Conservation (phyloP, 2,329 filamentous ascomycete genomes). For the Cercospora citrullina region DNA sequence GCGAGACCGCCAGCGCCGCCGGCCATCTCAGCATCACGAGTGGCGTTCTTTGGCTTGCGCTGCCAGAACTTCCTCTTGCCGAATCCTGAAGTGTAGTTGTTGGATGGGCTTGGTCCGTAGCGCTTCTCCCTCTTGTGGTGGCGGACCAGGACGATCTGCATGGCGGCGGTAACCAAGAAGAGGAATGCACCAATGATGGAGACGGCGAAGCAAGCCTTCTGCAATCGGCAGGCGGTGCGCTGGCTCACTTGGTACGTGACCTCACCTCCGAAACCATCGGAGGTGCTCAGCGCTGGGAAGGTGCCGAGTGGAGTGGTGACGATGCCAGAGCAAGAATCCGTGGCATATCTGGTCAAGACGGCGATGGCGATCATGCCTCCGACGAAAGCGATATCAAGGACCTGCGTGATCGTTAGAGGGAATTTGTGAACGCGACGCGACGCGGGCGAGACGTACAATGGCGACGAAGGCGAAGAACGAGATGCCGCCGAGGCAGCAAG, state of each 20-base stretch:
- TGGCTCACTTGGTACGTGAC: conserved; percentile 50
- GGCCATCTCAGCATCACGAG: conserved; percentile 48
- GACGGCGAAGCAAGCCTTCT: conserved; percentile 75
- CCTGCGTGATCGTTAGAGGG: conserved; percentile 2
- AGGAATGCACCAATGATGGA: conserved; percentile 76
- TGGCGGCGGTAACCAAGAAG: conserved; percentile 70
- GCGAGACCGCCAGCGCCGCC: conserved; percentile 35
- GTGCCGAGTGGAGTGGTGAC: conserved; percentile 69
- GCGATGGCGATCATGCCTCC: conserved; percentile 82
- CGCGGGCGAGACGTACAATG: conserved; percentile 44
- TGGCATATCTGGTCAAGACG: conserved; percentile 68
- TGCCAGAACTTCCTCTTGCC: conserved; percentile 43
- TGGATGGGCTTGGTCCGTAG: conserved; percentile 64
- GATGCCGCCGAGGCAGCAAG: conserved; percentile 77
- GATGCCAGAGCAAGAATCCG: conserved; percentile 62
- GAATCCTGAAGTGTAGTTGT: conserved; percentile 66
- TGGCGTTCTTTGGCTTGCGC: conserved; percentile 39
- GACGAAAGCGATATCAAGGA: conserved; percentile 75
- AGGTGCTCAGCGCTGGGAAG: conserved; percentile 55
- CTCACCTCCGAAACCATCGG: conserved; percentile 52
- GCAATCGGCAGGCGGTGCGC: conserved; percentile 68
- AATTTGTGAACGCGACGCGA: not conserved
- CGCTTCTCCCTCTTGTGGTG: conserved; percentile 74
- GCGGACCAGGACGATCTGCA: conserved; percentile 67
- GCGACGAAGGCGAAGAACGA: conserved; percentile 70